Percentiles rank a stretch among this genome's conserved stretches.
phyloP scores from a whole-genome alignment of 2,329 filamentous ascomycete species.

The Fusarium humuli region DNA sequence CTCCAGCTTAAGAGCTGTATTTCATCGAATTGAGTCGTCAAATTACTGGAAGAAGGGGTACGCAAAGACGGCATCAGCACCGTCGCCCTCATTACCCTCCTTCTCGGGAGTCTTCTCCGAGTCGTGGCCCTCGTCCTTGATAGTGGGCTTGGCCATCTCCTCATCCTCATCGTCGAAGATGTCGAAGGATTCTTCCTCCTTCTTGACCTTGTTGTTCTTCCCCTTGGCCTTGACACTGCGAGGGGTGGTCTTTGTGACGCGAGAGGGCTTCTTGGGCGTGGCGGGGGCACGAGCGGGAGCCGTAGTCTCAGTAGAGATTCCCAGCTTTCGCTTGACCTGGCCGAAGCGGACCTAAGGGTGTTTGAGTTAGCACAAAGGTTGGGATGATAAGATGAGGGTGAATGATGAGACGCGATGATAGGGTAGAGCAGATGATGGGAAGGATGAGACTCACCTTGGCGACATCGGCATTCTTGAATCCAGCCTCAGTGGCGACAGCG shows the following conservation, averaged over 20 bases:
- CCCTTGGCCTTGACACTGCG: conserved; percentile 40
- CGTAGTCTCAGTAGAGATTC: conserved; percentile 49
- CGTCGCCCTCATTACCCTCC: conserved; percentile 4
- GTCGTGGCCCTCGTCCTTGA: conserved; percentile 37
- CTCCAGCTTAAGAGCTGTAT: no score
- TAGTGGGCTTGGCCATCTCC: conserved; percentile 15
- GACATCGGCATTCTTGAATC: conserved; percentile 59
- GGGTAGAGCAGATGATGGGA: neutral
- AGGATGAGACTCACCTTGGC: conserved; percentile 54
- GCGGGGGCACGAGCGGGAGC: conserved; percentile 14
- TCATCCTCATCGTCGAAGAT: conserved; percentile 31
- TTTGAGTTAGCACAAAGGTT: conserved; percentile 2
- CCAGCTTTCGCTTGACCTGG: conserved; percentile 62
- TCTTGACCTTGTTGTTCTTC: conserved; percentile 40
- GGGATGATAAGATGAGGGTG: neutral
- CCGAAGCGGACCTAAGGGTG: conserved; percentile 57
- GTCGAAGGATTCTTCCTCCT: conserved; percentile 33
- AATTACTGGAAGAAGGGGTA: conserved; percentile 23
- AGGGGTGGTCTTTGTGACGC: conserved; percentile 51
- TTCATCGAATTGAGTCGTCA: neutral
- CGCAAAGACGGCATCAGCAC: neutral
- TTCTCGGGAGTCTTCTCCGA: conserved; percentile 38
- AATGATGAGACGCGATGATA: neutral
- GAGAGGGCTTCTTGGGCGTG: conserved; percentile 45
- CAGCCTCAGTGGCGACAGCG: conserved; percentile 55